Conservation (phyloP, 148 eudicot species). For the Vaccinium corymbosum region DNA sequence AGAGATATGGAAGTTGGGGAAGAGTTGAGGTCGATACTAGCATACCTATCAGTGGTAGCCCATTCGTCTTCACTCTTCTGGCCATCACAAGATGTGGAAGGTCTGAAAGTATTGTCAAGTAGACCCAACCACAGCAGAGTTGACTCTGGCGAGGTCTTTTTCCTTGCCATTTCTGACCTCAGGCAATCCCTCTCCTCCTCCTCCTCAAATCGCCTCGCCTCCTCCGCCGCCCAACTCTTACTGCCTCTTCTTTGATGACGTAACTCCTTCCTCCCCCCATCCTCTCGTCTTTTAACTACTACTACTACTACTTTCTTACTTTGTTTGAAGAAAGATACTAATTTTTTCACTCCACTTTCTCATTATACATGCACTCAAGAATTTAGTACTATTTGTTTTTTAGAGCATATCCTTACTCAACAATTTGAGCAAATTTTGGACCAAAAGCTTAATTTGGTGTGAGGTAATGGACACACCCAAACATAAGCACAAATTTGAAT, state of each 20-base stretch:
- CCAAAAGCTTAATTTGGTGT: too few species aligned
- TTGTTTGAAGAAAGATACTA: too few species aligned
- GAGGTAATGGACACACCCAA: too few species aligned
- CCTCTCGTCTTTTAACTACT: not conserved
- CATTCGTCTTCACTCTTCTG: conserved; percentile 49
- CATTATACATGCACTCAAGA: too few species aligned
- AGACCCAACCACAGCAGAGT: conserved; percentile 74
- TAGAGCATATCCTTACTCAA: too few species aligned
- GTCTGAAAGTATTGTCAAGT: conserved; percentile 53
- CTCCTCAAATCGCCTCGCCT: conserved; percentile 21
- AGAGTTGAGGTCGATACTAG: conserved; percentile 53
- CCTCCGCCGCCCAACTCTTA: conserved; percentile 54
- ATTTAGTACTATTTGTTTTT: too few species aligned
- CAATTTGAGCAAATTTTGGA: too few species aligned
- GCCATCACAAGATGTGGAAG: conserved; percentile 61
- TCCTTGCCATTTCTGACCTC: conserved; percentile 66
- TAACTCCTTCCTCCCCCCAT: conserved; percentile 4
- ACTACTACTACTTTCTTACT: too few species aligned
- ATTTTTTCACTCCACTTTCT: too few species aligned
- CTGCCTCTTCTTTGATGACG: conserved; percentile 82
- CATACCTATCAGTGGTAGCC: conserved; percentile 55
- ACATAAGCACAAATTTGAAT: too few species aligned
- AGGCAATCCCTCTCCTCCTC: conserved; percentile 48
- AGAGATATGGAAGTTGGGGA: conserved; percentile 44
- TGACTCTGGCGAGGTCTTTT: conserved; percentile 71